A percentile compares a stretch with the other conserved stretches of the same genome.
These are phyloP conservation scores for Phytophthora pinifolia DNA, from an alignment of 352 stramenopile genomes.

Conservation along the genomic window DNA sequence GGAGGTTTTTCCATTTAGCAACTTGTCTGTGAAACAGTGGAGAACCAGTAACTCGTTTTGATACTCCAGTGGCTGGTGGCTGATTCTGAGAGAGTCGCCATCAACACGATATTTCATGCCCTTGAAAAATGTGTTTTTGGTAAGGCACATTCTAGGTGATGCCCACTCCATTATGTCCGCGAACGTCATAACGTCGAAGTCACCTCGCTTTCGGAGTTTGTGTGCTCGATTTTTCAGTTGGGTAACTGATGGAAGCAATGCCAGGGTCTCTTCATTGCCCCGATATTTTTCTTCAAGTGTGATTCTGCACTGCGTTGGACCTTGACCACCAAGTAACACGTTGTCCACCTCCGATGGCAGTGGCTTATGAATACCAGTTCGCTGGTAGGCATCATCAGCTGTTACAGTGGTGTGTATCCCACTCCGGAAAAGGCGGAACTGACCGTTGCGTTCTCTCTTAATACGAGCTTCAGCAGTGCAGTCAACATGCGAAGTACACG, in stretches of 20 bases:
- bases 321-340: neutral
- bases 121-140: neutral
- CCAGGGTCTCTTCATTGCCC: no score
- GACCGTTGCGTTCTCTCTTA: no score
- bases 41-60: neutral
- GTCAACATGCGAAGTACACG: neutral
- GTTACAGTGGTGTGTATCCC: neutral
- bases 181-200: constrained; percentile 7
- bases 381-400: neutral
- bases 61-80: neutral
- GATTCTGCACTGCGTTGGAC: neutral
- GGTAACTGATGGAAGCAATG: no score
- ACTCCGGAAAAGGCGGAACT: no score
- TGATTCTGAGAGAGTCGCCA: neutral
- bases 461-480: neutral
- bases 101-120: neutral
- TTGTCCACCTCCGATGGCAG: constrained; percentile 2
- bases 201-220: constrained; percentile 3
- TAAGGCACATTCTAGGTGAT: constrained; percentile 1
- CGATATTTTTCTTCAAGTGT: constrained; percentile 1
- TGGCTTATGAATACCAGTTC: constrained; percentile 7
- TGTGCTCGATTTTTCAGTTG: constrained; percentile 8
- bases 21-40: neutral
- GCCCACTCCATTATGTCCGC: constrained; percentile 9
- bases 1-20: neutral